Evolutionary conservation across 331 rosid genomes (phyloP).

Genomic region (Cucumis variabilis): DNA sequence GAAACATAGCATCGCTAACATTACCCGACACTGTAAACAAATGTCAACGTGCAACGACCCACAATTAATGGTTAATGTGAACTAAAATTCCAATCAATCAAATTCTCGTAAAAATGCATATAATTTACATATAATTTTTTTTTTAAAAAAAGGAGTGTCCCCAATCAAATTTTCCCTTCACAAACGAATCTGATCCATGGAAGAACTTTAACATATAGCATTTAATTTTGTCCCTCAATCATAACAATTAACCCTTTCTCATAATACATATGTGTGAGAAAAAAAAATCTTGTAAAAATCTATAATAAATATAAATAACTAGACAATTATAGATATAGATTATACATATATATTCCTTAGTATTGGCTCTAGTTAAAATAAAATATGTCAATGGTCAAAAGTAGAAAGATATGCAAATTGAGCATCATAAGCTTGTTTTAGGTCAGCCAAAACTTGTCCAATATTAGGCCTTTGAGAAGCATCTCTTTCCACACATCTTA

Average conservation of each 20-base stretch:
- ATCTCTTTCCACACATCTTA: constrained; percentile 81
- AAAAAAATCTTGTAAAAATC: too few species aligned
- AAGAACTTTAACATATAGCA: background rate
- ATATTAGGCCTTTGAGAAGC: constrained; percentile 85
- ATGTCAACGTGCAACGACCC: too few species aligned
- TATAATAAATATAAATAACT: background rate
- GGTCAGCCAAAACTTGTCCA: constrained; percentile 70
- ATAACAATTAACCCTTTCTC: background rate
- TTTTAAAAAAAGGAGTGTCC: background rate
- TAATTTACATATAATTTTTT: background rate
- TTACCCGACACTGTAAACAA: too few species aligned
- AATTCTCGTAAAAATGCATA: background rate
- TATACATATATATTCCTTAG: background rate
- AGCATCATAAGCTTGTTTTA: constrained; percentile 70
- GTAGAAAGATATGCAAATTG: constrained; percentile 75
- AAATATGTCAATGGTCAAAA: constrained; percentile 11
- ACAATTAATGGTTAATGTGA: too few species aligned
- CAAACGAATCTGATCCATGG: background rate
- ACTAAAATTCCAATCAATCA: background rate
- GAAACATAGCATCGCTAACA: too few species aligned
- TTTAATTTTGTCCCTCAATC: background rate
- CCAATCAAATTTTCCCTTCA: background rate
- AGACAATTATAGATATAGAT: background rate
- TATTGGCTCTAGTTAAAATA: background rate
- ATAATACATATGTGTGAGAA: background rate